Evolutionary conservation across 805 yeast species (phyloP), one percentile per base, ranked within the genome.

Genomic region (Yamadazyma kitorensis): DNA sequence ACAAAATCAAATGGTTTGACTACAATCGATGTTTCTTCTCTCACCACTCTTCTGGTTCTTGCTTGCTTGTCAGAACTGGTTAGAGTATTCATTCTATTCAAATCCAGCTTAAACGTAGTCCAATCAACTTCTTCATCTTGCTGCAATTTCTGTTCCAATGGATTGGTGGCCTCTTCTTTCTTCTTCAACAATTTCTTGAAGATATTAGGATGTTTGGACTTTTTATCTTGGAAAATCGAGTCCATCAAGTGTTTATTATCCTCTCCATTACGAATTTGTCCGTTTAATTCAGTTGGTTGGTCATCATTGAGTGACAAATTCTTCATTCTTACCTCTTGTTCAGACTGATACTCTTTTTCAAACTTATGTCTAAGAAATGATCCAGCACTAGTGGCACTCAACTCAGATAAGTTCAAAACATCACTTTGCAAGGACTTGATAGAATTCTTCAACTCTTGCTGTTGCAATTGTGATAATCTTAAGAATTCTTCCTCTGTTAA

Each of bases 301-400:
- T 40, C 53, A 11, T 54, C 62, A 16, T 45, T 40, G 7, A 58
- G 30, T 4, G 55, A 39, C 29, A 61, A 28, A 5, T 43, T 46
- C 13, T 48, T 41, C 34, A 60, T 27, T 24, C 53, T 46, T 2
- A 44, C 14, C 28, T 54, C 57, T 33, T 40, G 47, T 10, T 47
- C 50, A 10, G 40, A 44, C 15, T 42, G 45, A 17, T 49, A 34
- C 13, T 59, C 64, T 27, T 47, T 54, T 22, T 79, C 80, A 51
- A 64, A 68, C 47, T 74, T 82, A 54, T 86, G 94, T 50, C 95
- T 73, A 29, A 80, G 78, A 39, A 79, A 78, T 19, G 94, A 84
- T 0, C 94, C 95, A 1, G 95, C 95, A 43, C 93, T 82, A 0
- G 95, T 84, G 4, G 95, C 95, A 61, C 93, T 83, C 42, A 84